Conservation (phyloP, 2,329 filamentous ascomycete species). For the Leptographium lundbergii region DNA sequence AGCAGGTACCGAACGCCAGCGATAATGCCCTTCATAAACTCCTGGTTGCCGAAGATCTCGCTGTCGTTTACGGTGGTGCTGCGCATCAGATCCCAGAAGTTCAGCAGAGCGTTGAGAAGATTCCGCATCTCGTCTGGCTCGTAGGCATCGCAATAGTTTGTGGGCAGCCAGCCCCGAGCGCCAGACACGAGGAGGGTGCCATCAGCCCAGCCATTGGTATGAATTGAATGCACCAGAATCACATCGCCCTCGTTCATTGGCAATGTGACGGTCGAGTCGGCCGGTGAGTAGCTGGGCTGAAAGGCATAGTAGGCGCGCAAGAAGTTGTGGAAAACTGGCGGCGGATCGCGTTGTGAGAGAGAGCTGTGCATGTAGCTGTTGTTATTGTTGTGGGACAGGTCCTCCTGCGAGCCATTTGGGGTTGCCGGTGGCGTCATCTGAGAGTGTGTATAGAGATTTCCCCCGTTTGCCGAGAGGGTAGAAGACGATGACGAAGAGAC, state of each 20-base stretch:
- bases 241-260: constrained; percentile 84
- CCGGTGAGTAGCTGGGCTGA: constrained; percentile 61
- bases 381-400: constrained; percentile 26
- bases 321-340: constrained; percentile 81
- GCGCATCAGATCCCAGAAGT: constrained; percentile 84
- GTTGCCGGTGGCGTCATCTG: constrained; percentile 71
- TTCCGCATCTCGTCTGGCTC: constrained; percentile 78
- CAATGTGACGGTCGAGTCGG: constrained; percentile 78
- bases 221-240: constrained; percentile 87
- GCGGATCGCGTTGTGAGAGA: constrained; percentile 22
- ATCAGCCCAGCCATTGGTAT: constrained; percentile 97
- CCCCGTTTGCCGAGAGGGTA: constrained; percentile 13
- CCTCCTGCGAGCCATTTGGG: constrained; percentile 55
- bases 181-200: constrained; percentile 80
- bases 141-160: constrained; percentile 95
- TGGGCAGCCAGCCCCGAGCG: constrained; percentile 86
- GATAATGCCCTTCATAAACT: constrained; percentile 89
- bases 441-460: constrained; percentile 32
- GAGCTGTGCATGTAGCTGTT: background rate
- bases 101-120: constrained; percentile 72
- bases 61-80: constrained; percentile 64
- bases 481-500: constrained; percentile 66
- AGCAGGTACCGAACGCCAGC: constrained; percentile 83
- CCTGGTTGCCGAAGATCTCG: constrained; percentile 75
- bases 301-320: constrained; percentile 90